Percentiles rank a stretch among this genome's conserved stretches.
phyloP scores from a whole-genome alignment of 495 filamentous ascomycete genomes.

The Aspergillus taichungensis region DNA sequence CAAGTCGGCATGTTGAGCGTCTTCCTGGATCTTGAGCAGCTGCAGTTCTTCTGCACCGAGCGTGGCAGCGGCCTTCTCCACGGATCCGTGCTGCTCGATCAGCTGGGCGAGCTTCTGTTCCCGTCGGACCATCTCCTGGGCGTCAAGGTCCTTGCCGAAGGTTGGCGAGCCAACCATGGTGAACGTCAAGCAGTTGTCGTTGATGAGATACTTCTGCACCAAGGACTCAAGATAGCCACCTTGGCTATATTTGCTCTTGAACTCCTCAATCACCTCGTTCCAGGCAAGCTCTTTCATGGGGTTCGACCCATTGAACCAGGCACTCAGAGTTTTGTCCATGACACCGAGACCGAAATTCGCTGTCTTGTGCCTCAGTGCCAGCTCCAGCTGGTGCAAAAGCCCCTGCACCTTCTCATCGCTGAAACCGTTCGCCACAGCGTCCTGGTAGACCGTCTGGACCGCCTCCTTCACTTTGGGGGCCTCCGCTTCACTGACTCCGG shows the following conservation, averaged over 20 bases:
- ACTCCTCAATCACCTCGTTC: conserved; percentile 76
- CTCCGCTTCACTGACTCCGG: conserved; percentile 70
- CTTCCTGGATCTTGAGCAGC: conserved; percentile 71
- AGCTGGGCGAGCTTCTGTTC: conserved; percentile 60
- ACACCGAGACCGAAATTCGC: conserved; percentile 87
- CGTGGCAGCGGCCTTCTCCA: conserved; percentile 57
- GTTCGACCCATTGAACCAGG: conserved; percentile 92
- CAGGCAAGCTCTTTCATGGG: conserved; percentile 84
- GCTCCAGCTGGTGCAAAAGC: conserved; percentile 84
- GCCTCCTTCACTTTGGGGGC: conserved; percentile 66
- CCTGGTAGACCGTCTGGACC: conserved; percentile 57
- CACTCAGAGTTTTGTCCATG: conserved; percentile 75
- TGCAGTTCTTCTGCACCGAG: conserved; percentile 71
- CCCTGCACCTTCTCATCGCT: conserved; percentile 84
- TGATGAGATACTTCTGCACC: conserved; percentile 82
- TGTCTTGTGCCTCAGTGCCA: conserved; percentile 87
- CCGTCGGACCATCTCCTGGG: conserved; percentile 68
- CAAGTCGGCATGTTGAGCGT: conserved; percentile 71
- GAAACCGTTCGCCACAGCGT: conserved; percentile 64
- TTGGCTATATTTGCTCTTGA: conserved; percentile 61
- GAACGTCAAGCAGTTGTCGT: conserved; percentile 79
- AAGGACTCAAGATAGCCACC: conserved; percentile 75
- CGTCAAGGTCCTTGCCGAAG: conserved; percentile 62
- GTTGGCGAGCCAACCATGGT: conserved; percentile 81
- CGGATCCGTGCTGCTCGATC: conserved; percentile 56